Evolutionary conservation across 768 basidiomycete genomes (phyloP).

Genomic region (Suillus fuscotomentosus): DNA sequence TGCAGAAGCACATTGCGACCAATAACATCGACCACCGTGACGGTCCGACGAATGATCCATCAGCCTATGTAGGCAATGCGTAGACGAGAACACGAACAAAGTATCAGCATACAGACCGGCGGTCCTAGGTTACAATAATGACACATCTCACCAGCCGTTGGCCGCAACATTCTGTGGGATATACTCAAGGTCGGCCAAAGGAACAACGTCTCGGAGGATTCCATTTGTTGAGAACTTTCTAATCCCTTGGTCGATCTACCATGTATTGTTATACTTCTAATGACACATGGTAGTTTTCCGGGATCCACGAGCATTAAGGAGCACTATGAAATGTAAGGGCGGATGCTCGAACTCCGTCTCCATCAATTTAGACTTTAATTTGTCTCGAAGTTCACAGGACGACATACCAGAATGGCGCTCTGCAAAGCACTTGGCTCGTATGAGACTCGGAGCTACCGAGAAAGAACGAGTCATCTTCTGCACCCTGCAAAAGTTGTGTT

Average conservation of each 20-base stretch:
- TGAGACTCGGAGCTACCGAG: neutral
- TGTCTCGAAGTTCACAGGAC: neutral
- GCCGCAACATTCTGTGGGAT: neutral
- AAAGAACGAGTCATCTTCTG: neutral
- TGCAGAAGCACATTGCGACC: neutral
- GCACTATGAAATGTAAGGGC: neutral
- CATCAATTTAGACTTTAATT: neutral
- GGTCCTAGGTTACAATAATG: neutral
- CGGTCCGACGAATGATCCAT: neutral
- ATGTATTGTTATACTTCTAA: neutral
- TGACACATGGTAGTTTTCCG: neutral
- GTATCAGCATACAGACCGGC: neutral
- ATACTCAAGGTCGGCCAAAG: neutral
- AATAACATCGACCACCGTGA: neutral
- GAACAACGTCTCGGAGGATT: neutral
- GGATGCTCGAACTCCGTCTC: neutral
- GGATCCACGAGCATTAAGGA: neutral
- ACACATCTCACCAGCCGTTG: neutral
- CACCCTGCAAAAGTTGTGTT: neutral
- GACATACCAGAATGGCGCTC: neutral
- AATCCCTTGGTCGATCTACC: neutral
- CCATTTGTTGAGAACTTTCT: neutral
- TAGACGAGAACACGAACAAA: neutral
- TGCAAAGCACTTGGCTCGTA: neutral
- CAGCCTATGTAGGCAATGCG: neutral